These are phyloP conservation scores for Eimeria sp. DNA, from an alignment of 169 alveolate genomes.

Conservation along the genomic window DNA sequence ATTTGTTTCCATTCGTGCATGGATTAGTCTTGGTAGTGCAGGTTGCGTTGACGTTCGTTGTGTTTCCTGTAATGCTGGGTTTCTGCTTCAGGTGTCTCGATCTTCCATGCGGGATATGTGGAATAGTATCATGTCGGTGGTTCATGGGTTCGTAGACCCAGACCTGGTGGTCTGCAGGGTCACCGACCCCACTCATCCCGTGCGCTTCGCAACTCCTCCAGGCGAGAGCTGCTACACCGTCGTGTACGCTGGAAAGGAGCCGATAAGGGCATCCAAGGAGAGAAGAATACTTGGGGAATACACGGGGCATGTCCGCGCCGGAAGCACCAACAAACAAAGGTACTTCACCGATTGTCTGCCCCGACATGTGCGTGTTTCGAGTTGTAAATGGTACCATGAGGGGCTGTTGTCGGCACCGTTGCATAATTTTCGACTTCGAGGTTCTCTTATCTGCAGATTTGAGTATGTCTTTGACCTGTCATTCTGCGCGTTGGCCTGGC, in stretches of 20 bases:
- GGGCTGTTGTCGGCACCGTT: background rate
- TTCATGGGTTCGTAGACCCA: slow-evolving; percentile 84
- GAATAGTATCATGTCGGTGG: slow-evolving; percentile 83
- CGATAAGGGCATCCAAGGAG: slow-evolving; percentile 81
- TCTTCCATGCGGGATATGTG: slow-evolving; percentile 86
- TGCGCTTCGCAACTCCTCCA: slow-evolving; percentile 92
- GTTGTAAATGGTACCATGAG: background rate
- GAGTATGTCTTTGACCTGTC: slow-evolving; percentile 93
- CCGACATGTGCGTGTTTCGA: background rate
- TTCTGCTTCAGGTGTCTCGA: slow-evolving; percentile 68
- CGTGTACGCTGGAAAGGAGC: slow-evolving; percentile 91
- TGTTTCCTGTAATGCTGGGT: background rate
- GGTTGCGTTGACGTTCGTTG: background rate
- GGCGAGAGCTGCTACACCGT: slow-evolving; percentile 92
- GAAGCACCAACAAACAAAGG: slow-evolving; percentile 81
- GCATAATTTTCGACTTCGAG: background rate
- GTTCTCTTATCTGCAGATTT: slow-evolving; percentile 79
- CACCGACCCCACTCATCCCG: slow-evolving; percentile 92
- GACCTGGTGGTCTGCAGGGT: slow-evolving; percentile 89
- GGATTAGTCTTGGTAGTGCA: background rate
- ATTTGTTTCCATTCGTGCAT: background rate
- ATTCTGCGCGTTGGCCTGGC: slow-evolving; percentile 91
- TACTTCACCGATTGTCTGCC: background rate
- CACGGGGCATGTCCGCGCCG: slow-evolving; percentile 92
- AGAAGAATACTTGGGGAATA: slow-evolving; percentile 91